A percentile compares a stretch with the other conserved stretches of the same genome.
phyloP scores from a whole-genome alignment of 805 yeast genomes.

The Myxozyma kluyveri region DNA sequence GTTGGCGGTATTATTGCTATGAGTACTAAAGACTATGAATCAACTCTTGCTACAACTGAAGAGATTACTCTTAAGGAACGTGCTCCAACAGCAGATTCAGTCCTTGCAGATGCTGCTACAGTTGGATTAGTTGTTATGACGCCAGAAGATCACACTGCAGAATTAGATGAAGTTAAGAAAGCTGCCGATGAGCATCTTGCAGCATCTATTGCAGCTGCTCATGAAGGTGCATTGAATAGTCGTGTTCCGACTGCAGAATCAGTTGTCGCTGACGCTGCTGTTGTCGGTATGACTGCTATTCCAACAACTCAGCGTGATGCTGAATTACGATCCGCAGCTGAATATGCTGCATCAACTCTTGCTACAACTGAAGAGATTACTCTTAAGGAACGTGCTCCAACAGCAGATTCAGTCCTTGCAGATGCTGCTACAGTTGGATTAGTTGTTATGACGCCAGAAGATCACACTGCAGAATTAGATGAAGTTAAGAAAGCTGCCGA shows the following conservation, averaged over 20 bases:
- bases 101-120: conserved; percentile 23
- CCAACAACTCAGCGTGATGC: conserved; percentile 30
- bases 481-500: neutral
- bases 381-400: conserved; percentile 4
- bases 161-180: conserved; percentile 31
- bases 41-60: neutral
- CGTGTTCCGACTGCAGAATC: conserved; percentile 3
- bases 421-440: conserved; percentile 20
- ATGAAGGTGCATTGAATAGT: conserved; percentile 1
- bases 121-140: conserved; percentile 27
- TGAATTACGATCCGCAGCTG: too few species aligned
- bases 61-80: conserved; percentile 11
- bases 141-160: neutral
- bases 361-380: conserved; percentile 3
- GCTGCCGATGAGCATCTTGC: conserved; percentile 26
- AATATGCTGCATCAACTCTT: conserved; percentile 10
- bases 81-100: conserved; percentile 2
- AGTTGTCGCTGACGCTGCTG: conserved; percentile 10
- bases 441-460: conserved; percentile 28
- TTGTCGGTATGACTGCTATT: conserved; percentile 23
- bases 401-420: conserved; percentile 13
- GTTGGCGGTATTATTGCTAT: conserved; percentile 6
- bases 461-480: conserved; percentile 2
- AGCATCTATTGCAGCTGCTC: neutral
- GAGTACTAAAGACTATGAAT: conserved; percentile 32